A percentile compares a stretch with the other conserved stretches of the same genome.
Conservation (phyloP, 2,329 filamentous ascomycete genomes). For the Periglandula ipomoeae region DNA sequence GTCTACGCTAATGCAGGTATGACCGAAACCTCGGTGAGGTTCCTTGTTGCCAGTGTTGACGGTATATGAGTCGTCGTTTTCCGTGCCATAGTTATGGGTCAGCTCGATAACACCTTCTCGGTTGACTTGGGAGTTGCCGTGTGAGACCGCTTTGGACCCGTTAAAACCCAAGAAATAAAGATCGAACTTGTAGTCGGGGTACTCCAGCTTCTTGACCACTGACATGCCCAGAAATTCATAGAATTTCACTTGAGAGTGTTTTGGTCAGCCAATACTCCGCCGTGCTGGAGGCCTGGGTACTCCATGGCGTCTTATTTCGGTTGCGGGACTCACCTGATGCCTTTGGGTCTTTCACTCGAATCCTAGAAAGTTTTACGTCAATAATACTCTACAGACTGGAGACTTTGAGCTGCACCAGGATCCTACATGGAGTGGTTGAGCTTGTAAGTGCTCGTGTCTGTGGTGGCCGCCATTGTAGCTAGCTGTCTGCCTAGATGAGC, state of each 20-base stretch:
- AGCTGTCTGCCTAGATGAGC: constrained; percentile 2
- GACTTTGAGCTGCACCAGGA: too few relatives aligned
- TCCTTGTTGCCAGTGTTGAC: constrained; percentile 87
- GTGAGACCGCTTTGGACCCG: constrained; percentile 62
- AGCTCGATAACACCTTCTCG: constrained; percentile 87
- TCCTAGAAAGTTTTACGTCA: constrained; percentile 39
- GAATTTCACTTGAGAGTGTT: constrained; percentile 58
- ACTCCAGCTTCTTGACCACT: constrained; percentile 68
- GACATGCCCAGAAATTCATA: constrained; percentile 90
- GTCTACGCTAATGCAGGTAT: constrained; percentile 75
- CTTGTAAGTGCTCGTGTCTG: constrained; percentile 70
- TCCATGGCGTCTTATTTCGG: neutral
- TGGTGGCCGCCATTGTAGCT: constrained; percentile 53
- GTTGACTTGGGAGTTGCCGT: constrained; percentile 64
- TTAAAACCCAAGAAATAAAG: constrained; percentile 94
- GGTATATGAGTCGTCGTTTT: constrained; percentile 71
- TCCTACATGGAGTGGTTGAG: constrained; percentile 78
- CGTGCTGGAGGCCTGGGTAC: neutral
- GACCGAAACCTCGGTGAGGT: constrained; percentile 73
- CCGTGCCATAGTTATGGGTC: constrained; percentile 78
- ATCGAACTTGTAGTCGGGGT: constrained; percentile 85
- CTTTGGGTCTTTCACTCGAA: constrained; percentile 91
- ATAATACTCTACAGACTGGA: neutral
- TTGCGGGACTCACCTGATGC: constrained; percentile 48
- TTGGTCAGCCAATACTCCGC: neutral